A percentile compares a stretch with the other conserved stretches of the same genome.
Conservation (phyloP, 163 green algal genomes). For the Coccomyxa subellipsoidea region DNA sequence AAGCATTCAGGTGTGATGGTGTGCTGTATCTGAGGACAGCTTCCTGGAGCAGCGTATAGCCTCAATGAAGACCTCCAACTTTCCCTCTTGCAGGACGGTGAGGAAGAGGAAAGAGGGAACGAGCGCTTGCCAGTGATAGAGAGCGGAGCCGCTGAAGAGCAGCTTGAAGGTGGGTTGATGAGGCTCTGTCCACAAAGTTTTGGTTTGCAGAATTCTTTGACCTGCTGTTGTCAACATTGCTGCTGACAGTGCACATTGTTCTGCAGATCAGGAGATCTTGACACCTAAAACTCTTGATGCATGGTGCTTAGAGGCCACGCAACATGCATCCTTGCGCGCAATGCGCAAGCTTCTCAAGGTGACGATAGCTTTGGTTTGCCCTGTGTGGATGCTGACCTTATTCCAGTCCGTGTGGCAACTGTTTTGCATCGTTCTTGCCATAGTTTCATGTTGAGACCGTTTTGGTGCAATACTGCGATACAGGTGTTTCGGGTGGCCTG, state of each 20-base stretch:
- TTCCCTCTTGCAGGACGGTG: neutral
- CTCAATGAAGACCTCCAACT: neutral
- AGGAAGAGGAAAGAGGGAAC: too few relatives aligned
- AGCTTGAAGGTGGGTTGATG: neutral
- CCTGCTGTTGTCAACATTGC: neutral
- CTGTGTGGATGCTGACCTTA: neutral
- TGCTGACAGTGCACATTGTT: neutral
- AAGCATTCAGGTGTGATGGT: neutral
- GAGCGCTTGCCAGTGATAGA: too few relatives aligned
- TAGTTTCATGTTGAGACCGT: neutral
- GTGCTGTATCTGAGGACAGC: neutral
- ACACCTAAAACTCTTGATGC: conserved; percentile 68
- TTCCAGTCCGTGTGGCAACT: neutral
- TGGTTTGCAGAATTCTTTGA: neutral
- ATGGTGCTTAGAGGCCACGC: conserved; percentile 64
- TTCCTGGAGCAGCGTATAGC: neutral
- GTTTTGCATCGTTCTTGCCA: neutral
- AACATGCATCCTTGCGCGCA: conserved; percentile 47
- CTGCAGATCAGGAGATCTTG: neutral
- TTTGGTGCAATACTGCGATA: conserved; percentile 18
- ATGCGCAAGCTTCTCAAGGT: conserved; percentile 55
- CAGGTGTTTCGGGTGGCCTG: conserved; percentile 76
- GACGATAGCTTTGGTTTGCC: neutral
- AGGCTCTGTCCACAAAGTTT: too few relatives aligned
- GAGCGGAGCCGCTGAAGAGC: neutral